Conservation (phyloP, 2,329 filamentous ascomycete species). For the Juglanconis oblonga region DNA sequence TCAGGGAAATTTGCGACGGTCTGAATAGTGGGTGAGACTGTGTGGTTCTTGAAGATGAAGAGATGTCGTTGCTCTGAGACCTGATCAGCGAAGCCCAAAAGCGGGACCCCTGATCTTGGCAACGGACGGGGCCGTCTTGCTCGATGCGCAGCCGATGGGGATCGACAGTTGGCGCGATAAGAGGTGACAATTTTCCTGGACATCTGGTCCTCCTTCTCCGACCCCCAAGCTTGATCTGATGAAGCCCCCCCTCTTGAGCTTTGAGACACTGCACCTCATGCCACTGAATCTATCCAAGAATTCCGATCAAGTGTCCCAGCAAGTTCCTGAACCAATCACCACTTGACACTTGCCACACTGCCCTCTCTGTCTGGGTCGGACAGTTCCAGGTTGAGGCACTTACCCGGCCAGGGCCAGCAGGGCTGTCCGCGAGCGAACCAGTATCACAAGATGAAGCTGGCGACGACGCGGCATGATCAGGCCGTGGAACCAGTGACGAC, state of each 20-base stretch:
- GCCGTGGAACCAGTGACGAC: conserved; percentile 6
- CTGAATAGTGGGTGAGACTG: not conserved
- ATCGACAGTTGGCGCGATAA: not conserved
- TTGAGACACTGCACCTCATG: not conserved
- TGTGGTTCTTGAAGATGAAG: not conserved
- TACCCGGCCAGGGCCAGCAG: not conserved
- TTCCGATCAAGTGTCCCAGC: not conserved
- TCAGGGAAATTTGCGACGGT: not conserved
- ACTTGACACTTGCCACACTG: not conserved
- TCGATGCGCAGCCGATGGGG: not conserved
- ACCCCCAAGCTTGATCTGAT: not conserved
- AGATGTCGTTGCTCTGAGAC: not conserved
- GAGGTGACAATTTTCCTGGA: not conserved
- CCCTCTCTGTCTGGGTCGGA: not conserved
- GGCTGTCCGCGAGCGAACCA: not conserved
- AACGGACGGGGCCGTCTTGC: not conserved
- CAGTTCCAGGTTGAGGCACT: not conserved
- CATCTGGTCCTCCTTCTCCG: not conserved
- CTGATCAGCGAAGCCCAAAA: not conserved
- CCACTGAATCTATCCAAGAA: not conserved
- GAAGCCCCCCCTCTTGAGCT: not conserved
- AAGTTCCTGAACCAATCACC: not conserved
- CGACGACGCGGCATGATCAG: not conserved
- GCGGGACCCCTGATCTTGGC: not conserved
- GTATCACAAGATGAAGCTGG: conserved; percentile 3